Evolutionary conservation across 805 yeast genomes (phyloP).

Genomic region (Candida takata): DNA sequence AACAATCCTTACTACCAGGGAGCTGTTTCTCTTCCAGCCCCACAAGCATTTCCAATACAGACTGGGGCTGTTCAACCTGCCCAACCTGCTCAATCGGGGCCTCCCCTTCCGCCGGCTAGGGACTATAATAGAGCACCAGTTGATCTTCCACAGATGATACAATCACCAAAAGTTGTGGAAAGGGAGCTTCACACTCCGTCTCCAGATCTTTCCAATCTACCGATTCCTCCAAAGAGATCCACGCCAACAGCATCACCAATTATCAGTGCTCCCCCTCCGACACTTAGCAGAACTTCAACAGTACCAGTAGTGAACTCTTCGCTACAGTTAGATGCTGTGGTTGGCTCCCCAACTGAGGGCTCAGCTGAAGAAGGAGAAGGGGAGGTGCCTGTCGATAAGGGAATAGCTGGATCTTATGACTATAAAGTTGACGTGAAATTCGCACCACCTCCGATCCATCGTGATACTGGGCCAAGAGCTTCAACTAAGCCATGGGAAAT

Average conservation of each 20-base stretch:
- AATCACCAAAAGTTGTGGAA: no score
- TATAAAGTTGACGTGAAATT: conserved; percentile 26
- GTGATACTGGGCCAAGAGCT: neutral
- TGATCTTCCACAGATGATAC: neutral
- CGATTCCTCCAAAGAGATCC: conserved; percentile 13
- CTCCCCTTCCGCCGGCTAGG: conserved; percentile 11
- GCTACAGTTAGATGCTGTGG: no score
- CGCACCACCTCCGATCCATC: conserved; percentile 26
- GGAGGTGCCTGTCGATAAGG: conserved; percentile 14
- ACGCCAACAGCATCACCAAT: conserved; percentile 3
- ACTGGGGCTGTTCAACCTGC: no score
- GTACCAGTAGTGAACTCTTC: no score
- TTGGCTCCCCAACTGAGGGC: no score
- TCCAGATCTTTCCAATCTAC: conserved; percentile 18
- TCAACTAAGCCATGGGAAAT: neutral
- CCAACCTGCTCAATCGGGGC: neutral
- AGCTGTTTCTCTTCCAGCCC: neutral
- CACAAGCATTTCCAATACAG: neutral
- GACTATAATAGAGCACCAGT: conserved; percentile 8
- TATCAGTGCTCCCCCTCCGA: neutral
- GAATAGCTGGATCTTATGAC: conserved; percentile 29
- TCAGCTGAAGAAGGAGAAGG: conserved; percentile 1
- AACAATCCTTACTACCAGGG: conserved; percentile 16
- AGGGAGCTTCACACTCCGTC: conserved; percentile 9
- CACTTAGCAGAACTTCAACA: neutral